Conservation (phyloP, 2,329 filamentous ascomycete species). For the Beauveria rudraprayagi region DNA sequence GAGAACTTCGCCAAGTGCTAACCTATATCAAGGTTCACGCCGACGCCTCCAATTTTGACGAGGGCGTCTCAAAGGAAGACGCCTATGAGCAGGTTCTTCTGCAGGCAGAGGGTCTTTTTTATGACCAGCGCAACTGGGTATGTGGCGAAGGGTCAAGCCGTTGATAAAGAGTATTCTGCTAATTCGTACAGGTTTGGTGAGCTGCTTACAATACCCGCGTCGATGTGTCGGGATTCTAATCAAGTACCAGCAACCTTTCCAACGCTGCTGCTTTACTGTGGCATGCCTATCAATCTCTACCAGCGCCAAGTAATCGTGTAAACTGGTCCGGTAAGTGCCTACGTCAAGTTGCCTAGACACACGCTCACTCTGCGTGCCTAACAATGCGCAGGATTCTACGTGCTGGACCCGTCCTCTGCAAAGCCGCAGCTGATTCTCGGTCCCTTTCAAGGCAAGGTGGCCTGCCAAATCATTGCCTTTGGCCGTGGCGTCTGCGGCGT, state of each 20-base stretch:
- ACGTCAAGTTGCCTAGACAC: neutral
- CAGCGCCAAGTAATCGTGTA: conserved; percentile 54
- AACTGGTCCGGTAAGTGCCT: conserved; percentile 62
- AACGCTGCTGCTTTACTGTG: conserved; percentile 70
- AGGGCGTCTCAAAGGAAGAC: conserved; percentile 59
- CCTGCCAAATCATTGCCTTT: conserved; percentile 70
- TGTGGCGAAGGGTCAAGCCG: conserved; percentile 15
- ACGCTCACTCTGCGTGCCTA: neutral
- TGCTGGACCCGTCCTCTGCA: conserved; percentile 43
- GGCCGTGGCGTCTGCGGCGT: conserved; percentile 68
- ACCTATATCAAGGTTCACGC: conserved; percentile 56
- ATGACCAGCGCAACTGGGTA: conserved; percentile 75
- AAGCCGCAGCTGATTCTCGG: conserved; percentile 59
- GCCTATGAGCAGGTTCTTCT: conserved; percentile 67
- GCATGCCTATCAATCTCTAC: conserved; percentile 70
- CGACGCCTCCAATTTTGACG: conserved; percentile 65
- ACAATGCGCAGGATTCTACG: conserved; percentile 59
- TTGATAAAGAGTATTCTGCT: neutral
- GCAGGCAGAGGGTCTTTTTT: conserved; percentile 61
- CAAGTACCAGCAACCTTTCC: conserved; percentile 57
- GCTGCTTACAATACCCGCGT: neutral
- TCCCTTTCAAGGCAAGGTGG: conserved; percentile 72
- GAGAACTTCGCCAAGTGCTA: neutral
- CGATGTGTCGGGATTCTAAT: neutral
- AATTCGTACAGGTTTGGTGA: conserved; percentile 17